These are phyloP conservation scores for Trichopus zeylanicus DNA, from an alignment of 116 monocot species.

Conservation along the genomic window DNA sequence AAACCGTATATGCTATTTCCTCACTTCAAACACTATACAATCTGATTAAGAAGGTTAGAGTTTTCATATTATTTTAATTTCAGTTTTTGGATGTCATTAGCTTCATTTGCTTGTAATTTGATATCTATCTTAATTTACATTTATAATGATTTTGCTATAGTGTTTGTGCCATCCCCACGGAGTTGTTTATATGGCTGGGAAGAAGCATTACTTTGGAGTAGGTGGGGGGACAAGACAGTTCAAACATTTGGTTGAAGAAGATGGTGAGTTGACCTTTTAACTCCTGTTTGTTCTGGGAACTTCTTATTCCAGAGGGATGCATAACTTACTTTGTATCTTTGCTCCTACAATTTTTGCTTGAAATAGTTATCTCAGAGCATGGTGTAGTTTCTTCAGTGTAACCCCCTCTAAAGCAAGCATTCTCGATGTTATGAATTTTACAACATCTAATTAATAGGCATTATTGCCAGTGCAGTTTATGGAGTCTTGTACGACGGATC, in stretches of 20 bases:
- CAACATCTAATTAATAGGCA: no score
- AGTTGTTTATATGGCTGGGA: constrained; percentile 85
- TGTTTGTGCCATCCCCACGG: constrained; percentile 43
- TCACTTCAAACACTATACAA: constrained; percentile 54
- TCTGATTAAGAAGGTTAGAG: constrained; percentile 76
- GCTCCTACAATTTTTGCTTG: no score
- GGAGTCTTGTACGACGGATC: background rate
- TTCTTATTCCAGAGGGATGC: background rate
- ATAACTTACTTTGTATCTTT: background rate
- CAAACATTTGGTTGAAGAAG: constrained; percentile 54
- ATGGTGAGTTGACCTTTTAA: constrained; percentile 48
- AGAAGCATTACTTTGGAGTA: constrained; percentile 99
- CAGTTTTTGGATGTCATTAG: background rate
- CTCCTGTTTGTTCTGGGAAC: background rate
- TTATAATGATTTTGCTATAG: constrained; percentile 18
- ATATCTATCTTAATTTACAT: background rate
- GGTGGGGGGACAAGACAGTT: constrained; percentile 96
- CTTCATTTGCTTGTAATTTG: background rate
- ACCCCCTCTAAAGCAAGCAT: no score
- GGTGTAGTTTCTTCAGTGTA: no score
- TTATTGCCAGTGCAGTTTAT: background rate
- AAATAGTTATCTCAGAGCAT: no score
- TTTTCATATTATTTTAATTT: background rate
- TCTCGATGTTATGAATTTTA: no score
- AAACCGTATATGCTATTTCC: constrained; percentile 70